Base-by-base conservation (phyloP, 225 moss, liverwort and hornwort species). In the Bryum argenteum region DNA sequence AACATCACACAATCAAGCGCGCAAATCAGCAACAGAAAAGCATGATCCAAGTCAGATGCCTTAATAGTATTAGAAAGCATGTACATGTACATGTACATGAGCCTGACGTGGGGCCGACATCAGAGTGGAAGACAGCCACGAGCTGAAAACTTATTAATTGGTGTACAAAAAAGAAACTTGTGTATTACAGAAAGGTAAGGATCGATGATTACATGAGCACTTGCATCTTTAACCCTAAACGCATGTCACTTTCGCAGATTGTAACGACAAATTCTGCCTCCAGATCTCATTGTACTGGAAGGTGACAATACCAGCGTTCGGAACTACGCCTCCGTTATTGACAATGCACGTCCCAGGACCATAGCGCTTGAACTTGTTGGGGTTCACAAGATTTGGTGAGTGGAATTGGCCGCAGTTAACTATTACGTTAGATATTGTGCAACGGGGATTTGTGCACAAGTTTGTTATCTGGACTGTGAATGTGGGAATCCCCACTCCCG, bases 341-440 rank as follows among this genome's bases (percentile, higher is more conserved):
- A 79, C 68, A 17, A 79, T 67, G 26, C 83, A 83, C 2, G 83
- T 80, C 22, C 83, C 79, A 4, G 48, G 38, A 0, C 0, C 5
- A 0, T 4, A 2, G 47, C 71, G 72, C 47, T 59, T 5, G 56
- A 83, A 80, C 55, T 69, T 22, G 11, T 55, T 65, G 4, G 83
- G 83, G 55, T 80, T 68, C 57, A 83, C 83, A 8, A 83, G 52
- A 6, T 17, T 50, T 2, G 72, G 10, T 0, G 72, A 9, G 42
- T 69, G 72, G 19, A 80, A 83, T 0, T 9, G 11, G 0, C 77
- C 73, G 22, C 78, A 82, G 8, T 65, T n/a, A 18, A 74, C 78
- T 1, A 82, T 6, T 54, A 78, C 28, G 17, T 55, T 0, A 8
- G 69, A 59, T 7, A 80, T 69, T 10, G 7, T 24, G 79, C 83